These are phyloP conservation scores for Backusella mclennaniae DNA, from an alignment of 192 early-diverging fungal species.

Conservation along the genomic window DNA sequence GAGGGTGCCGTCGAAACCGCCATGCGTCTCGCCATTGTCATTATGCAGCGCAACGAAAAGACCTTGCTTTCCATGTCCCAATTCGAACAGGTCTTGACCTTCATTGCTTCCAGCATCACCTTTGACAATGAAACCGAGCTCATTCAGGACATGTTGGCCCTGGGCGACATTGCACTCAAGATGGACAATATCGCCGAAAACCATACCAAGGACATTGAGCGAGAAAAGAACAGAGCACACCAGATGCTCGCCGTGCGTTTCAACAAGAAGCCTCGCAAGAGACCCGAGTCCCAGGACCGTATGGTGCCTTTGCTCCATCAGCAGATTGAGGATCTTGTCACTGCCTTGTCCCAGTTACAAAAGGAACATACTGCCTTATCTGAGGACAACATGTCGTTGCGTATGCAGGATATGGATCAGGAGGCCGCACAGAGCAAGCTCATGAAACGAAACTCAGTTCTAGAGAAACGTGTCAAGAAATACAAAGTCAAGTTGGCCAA, in stretches of 20 bases:
- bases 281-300: neutral
- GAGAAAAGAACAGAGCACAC: conserved; percentile 49
- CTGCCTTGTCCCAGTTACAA: conserved; percentile 61
- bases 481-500: conserved; percentile 34
- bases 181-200: conserved; percentile 68
- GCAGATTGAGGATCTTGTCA: conserved; percentile 61
- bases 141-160: conserved; percentile 72
- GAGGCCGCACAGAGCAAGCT: conserved; percentile 52
- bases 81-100: conserved; percentile 79
- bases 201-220: conserved; percentile 50
- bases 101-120: conserved; percentile 63
- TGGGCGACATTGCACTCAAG: conserved; percentile 62
- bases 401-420: conserved; percentile 47
- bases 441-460: conserved; percentile 37
- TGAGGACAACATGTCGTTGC: conserved; percentile 54
- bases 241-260: conserved; percentile 51
- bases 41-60: conserved; percentile 81
- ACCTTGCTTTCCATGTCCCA: conserved; percentile 63
- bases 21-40: conserved; percentile 78
- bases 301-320: conserved; percentile 48
- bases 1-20: conserved; percentile 85
- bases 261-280: conserved; percentile 4
- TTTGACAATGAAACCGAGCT: conserved; percentile 58
- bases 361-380: conserved; percentile 65
- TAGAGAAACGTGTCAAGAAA: conserved; percentile 50